phyloP scores from a whole-genome alignment of 768 basidiomycete genomes.

The Sarcomyxa edulis region DNA sequence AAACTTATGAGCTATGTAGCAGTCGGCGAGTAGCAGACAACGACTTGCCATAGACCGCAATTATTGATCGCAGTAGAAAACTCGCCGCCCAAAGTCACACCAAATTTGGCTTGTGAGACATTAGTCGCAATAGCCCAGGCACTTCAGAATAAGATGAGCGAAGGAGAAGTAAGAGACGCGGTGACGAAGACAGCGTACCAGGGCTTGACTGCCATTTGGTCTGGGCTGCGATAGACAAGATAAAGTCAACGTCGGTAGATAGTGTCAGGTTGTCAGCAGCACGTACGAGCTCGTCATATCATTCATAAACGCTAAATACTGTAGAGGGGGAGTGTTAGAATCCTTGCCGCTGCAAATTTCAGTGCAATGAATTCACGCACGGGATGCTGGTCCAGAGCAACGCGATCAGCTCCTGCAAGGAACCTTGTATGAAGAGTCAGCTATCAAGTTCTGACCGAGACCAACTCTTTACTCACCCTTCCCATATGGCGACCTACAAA shows the following conservation, averaged over 20 bases:
- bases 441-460: neutral
- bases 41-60: slow-evolving; percentile 58
- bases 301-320: slow-evolving; percentile 42
- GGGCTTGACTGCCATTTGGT: slow-evolving; percentile 35
- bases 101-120: slow-evolving; percentile 66
- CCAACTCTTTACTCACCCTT: slow-evolving; percentile 26
- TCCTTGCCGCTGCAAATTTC: slow-evolving; percentile 5
- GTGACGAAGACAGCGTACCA: slow-evolving; percentile 27
- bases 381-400: slow-evolving; percentile 74
- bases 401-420: slow-evolving; percentile 71
- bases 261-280: slow-evolving; percentile 7
- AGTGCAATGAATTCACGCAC: slow-evolving; percentile 48
- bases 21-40: slow-evolving; percentile 7
- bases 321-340: slow-evolving; percentile 15
- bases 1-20: slow-evolving; percentile 9
- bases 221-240: slow-evolving; percentile 22
- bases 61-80: slow-evolving; percentile 78
- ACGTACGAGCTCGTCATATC: slow-evolving; percentile 35
- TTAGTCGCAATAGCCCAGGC: slow-evolving; percentile 46
- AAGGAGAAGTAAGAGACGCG: slow-evolving; percentile 18
- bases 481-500: slow-evolving; percentile 35
- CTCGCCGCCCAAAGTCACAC: slow-evolving; percentile 79
- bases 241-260: slow-evolving; percentile 6
- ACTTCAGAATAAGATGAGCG: slow-evolving; percentile 20
- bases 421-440: slow-evolving; percentile 38